Percentiles rank a stretch among this genome's conserved stretches.
phyloP scores from a whole-genome alignment of 2,329 filamentous ascomycete genomes.

The Emmonsiellopsis sp. region DNA sequence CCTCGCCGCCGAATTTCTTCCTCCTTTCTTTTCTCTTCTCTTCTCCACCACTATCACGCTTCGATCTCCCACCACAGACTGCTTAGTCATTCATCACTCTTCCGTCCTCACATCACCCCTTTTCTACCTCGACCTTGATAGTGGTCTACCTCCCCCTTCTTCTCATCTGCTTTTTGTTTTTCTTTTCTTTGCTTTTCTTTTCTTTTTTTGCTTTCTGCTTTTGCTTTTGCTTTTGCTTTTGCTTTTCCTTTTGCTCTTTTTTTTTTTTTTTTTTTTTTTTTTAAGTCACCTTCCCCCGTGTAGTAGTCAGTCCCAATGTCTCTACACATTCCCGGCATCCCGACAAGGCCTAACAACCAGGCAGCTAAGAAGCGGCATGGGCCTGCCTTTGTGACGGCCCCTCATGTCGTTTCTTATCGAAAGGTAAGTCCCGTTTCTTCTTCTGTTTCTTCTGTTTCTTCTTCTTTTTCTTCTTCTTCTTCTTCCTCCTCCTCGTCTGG shows the following conservation, averaged over 20 bases:
- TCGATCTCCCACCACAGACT: not conserved
- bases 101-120: not conserved
- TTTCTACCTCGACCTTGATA: not conserved
- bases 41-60: conserved; percentile 5
- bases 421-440: conserved; percentile 2
- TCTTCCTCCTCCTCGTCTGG: conserved; percentile 6
- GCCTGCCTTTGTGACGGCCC: not conserved
- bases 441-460: conserved; percentile 3
- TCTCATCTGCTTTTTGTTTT: not conserved
- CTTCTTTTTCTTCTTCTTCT: conserved; percentile 7
- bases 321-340: not conserved
- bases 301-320: not conserved
- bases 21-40: conserved; percentile 7
- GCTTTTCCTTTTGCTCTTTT: not conserved
- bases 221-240: conserved; percentile 1
- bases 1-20: conserved; percentile 4
- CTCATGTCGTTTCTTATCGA: not conserved
- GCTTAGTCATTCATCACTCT: not conserved
- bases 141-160: not conserved
- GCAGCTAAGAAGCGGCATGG: not conserved
- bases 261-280: not conserved
- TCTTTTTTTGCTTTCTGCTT: not conserved
- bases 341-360: not conserved
- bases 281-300: not conserved
- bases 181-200: conserved; percentile 1